Conservation (phyloP, 257 asterid species). For the Scutellaria galericulata region DNA sequence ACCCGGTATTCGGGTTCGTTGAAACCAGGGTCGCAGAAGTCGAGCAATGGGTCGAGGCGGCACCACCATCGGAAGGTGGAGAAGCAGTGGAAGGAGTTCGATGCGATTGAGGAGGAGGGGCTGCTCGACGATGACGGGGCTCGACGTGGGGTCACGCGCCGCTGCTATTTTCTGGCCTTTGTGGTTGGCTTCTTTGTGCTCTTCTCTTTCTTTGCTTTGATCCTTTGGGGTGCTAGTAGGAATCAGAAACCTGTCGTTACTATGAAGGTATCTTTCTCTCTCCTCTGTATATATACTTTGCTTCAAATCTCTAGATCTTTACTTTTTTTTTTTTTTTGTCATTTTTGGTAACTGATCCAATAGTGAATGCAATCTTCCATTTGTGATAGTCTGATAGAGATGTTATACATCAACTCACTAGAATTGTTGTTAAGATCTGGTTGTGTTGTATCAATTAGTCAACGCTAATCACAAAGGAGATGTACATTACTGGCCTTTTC, state of each 20-base stretch:
- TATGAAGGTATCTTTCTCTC: constrained; percentile 58
- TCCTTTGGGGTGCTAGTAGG: constrained; percentile 92
- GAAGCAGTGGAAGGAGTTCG: constrained; percentile 82
- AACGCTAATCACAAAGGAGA: not conserved
- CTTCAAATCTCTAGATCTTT: not conserved
- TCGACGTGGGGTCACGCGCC: constrained; percentile 54
- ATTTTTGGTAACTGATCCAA: no score
- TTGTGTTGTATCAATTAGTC: not conserved
- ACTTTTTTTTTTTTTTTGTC: no score
- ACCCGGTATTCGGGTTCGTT: constrained; percentile 86
- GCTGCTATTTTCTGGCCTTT: constrained; percentile 73
- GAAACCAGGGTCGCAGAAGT: constrained; percentile 85
- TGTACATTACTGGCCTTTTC: not conserved
- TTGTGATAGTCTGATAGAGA: not conserved
- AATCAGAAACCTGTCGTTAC: constrained; percentile 83
- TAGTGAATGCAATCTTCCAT: no score
- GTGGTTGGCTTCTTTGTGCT: constrained; percentile 69
- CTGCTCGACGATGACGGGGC: constrained; percentile 68
- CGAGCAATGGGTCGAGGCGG: constrained; percentile 69
- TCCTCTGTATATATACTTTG: not conserved
- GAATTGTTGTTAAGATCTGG: constrained; percentile 3
- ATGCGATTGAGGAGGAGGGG: constrained; percentile 95
- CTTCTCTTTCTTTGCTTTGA: constrained; percentile 74
- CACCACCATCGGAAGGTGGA: constrained; percentile 54
- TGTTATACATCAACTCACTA: not conserved